Conservation (phyloP, 2,329 filamentous ascomycete species). For the Calonectria pseudoturangicola region DNA sequence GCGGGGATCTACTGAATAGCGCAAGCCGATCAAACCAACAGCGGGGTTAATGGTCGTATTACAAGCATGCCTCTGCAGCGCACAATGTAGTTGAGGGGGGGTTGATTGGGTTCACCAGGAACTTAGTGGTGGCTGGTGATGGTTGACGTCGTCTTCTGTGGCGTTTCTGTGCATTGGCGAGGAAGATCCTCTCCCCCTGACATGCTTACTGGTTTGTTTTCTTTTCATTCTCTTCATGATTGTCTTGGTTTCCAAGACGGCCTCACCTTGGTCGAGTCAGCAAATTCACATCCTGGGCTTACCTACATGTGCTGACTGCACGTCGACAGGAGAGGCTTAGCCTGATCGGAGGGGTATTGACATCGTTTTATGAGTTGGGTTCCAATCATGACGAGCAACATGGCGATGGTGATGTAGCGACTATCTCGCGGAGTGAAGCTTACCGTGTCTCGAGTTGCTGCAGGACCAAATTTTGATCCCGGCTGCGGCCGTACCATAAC, state of each 20-base stretch:
- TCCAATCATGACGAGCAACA: constrained; percentile 40
- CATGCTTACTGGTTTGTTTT: neutral
- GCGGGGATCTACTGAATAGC: neutral
- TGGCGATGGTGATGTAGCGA: constrained; percentile 36
- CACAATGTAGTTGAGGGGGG: constrained; percentile 2
- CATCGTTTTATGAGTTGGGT: constrained; percentile 41
- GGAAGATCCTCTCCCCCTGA: neutral
- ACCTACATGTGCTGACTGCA: constrained; percentile 42
- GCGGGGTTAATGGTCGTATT: neutral
- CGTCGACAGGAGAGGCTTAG: constrained; percentile 40
- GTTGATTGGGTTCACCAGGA: neutral
- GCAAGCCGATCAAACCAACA: neutral
- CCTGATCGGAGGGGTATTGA: constrained; percentile 26
- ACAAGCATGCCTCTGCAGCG: constrained; percentile 7
- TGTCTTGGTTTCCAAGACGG: neutral
- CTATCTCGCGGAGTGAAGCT: constrained; percentile 22
- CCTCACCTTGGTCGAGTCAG: constrained; percentile 32
- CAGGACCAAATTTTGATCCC: constrained; percentile 27
- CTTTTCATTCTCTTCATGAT: neutral
- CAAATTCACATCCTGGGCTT: constrained; percentile 23
- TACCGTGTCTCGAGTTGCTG: constrained; percentile 28
- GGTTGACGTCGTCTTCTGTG: neutral
- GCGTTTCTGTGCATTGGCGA: too few relatives aligned
- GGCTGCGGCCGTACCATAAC: constrained; percentile 22
- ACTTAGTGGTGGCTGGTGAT: neutral